Evolutionary conservation across 306 rosid genomes (phyloP).

Genomic region (barrel medic (Medicago truncatula)): MtrunA17r5.0-ANR NC_053049.1:40885501-40886000

Average conservation of each 20-base stretch:
- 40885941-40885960: background rate
- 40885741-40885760: background rate
- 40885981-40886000: background rate
- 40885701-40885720: no score
- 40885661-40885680: background rate
- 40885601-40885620: no score
- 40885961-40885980: background rate
- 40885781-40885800: background rate
- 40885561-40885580: no score
- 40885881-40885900: conserved; percentile 95
- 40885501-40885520: no score
- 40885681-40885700: background rate
- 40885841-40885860: conserved; percentile 90
- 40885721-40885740: background rate
- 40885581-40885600: no score
- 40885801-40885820: conserved; percentile 49
- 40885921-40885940: conserved; percentile 84
- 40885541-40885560: no score
- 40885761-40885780: background rate
- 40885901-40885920: conserved; percentile 94
- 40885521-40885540: no score
- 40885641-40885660: no score
- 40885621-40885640: no score
- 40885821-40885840: conserved; percentile 84
- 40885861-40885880: conserved; percentile 94